A percentile compares a stretch with the other conserved stretches of the same genome.
These are phyloP conservation scores for Phylloporus sp. DNA, from an alignment of 768 basidiomycete species.

Conservation along the genomic window DNA sequence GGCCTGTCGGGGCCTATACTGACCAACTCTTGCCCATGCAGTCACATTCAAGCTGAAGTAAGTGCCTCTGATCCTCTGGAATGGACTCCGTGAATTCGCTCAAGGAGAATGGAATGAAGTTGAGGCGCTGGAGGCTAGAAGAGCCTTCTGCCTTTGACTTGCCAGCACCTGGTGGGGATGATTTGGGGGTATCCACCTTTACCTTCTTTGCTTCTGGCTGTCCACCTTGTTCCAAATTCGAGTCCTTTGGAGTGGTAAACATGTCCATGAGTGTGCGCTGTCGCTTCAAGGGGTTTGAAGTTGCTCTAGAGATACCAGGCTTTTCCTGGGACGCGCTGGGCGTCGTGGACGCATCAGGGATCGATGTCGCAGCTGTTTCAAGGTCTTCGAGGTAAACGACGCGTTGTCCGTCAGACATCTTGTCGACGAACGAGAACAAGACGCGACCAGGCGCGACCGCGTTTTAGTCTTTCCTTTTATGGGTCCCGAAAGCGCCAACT, in stretches of 20 bases:
- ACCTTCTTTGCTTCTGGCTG: slow-evolving; percentile 44
- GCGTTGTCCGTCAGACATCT: slow-evolving; percentile 25
- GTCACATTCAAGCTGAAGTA: slow-evolving; percentile 67
- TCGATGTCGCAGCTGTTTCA: slow-evolving; percentile 21
- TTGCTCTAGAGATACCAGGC: slow-evolving; percentile 15
- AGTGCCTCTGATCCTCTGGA: slow-evolving; percentile 50
- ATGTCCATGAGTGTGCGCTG: slow-evolving; percentile 67
- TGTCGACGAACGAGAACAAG: slow-evolving; percentile 8
- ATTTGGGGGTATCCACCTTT: slow-evolving; percentile 34
- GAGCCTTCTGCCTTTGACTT: slow-evolving; percentile 10
- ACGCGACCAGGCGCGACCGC: slow-evolving; percentile 14
- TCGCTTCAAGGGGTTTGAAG: slow-evolving; percentile 38
- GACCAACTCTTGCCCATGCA: slow-evolving; percentile 74
- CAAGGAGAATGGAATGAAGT: slow-evolving; percentile 68
- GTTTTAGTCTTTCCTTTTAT: slow-evolving; percentile 13
- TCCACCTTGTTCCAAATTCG: slow-evolving; percentile 15
- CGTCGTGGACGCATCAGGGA: slow-evolving; percentile 9
- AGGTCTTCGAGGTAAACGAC: slow-evolving; percentile 47
- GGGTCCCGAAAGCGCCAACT: background rate
- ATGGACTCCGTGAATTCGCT: slow-evolving; percentile 50
- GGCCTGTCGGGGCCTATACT: slow-evolving; percentile 2
- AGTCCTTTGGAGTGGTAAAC: slow-evolving; percentile 40
- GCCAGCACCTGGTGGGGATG: slow-evolving; percentile 17
- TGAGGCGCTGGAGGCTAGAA: slow-evolving; percentile 37
- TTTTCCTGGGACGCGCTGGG: slow-evolving; percentile 24